phyloP scores from a whole-genome alignment of 2,329 filamentous ascomycete genomes.

The Fusarium transvaalense region DNA sequence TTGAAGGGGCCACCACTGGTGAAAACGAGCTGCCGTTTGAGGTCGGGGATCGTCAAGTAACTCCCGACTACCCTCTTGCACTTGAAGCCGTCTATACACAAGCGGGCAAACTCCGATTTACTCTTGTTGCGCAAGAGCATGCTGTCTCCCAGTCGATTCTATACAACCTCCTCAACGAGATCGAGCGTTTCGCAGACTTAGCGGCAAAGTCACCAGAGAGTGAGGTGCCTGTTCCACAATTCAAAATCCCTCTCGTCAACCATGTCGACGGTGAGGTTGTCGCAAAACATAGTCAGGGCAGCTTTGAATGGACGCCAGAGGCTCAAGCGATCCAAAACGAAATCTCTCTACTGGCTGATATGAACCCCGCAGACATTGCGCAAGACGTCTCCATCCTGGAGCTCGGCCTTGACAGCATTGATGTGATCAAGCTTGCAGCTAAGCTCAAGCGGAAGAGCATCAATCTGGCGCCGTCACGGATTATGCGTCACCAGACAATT shows the following conservation, averaged over 20 bases:
- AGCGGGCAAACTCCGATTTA: constrained; percentile 64
- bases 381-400: constrained; percentile 78
- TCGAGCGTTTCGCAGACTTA: constrained; percentile 49
- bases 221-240: constrained; percentile 18
- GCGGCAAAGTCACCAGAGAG: constrained; percentile 23
- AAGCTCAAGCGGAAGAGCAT: constrained; percentile 73
- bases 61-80: constrained; percentile 80
- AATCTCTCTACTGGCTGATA: constrained; percentile 71
- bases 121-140: constrained; percentile 68
- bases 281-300: constrained; percentile 52
- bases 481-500: constrained; percentile 80
- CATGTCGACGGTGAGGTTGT: background rate
- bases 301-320: constrained; percentile 70
- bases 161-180: constrained; percentile 52
- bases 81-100: constrained; percentile 74
- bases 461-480: constrained; percentile 75
- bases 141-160: constrained; percentile 52
- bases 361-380: constrained; percentile 64
- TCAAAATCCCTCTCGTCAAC: background rate
- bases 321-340: constrained; percentile 69
- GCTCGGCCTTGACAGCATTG: constrained; percentile 91
- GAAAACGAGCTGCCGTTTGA: constrained; percentile 65
- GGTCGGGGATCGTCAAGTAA: constrained; percentile 59
- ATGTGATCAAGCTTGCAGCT: constrained; percentile 85
- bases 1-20: constrained; percentile 53